Conservation (phyloP, 2,329 filamentous ascomycete species). For the Sclerotiophoma versabilis region DNA sequence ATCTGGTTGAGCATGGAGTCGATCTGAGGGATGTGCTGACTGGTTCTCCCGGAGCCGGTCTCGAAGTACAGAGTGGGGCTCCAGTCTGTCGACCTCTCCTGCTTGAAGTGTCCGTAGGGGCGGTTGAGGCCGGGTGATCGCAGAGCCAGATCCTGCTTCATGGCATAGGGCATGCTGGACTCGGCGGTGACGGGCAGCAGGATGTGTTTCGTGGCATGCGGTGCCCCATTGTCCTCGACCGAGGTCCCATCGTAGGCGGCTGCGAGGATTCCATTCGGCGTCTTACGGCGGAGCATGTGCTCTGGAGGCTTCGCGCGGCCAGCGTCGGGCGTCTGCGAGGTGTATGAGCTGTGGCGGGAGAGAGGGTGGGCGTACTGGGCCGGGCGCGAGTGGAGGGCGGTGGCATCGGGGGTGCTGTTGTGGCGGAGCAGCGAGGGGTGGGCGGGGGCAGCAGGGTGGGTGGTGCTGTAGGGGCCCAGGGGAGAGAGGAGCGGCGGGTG, state of each 20-base stretch:
- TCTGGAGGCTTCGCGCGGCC: conserved; percentile 59
- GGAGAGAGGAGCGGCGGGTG: conserved; percentile 39
- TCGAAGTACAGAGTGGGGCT: conserved; percentile 47
- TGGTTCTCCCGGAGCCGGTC: conserved; percentile 44
- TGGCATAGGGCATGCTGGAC: conserved; percentile 40
- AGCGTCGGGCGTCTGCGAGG: conserved; percentile 35
- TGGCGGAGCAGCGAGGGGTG: conserved; percentile 38
- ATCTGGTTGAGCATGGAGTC: conserved; percentile 69
- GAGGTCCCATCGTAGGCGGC: conserved; percentile 89
- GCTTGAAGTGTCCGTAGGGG: conserved; percentile 25
- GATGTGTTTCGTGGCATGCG: conserved; percentile 83
- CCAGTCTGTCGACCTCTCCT: conserved; percentile 40
- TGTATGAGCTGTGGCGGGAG: conserved; percentile 48
- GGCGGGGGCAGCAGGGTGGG: conserved; percentile 31
- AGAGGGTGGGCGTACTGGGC: conserved; percentile 51
- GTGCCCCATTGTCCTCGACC: conserved; percentile 73
- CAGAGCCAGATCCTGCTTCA: conserved; percentile 48
- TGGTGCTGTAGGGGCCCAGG: conserved; percentile 29
- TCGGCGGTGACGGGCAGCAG: conserved; percentile 69
- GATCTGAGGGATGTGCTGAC: conserved; percentile 59
- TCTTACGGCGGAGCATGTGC: conserved; percentile 87
- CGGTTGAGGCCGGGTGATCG: conserved; percentile 37
- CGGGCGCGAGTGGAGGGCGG: conserved; percentile 31
- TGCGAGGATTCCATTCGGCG: conserved; percentile 89
- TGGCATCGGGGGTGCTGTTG: conserved; percentile 34